Evolutionary conservation across 257 asterid species (phyloP).

Genomic region (Vinca minor): DNA sequence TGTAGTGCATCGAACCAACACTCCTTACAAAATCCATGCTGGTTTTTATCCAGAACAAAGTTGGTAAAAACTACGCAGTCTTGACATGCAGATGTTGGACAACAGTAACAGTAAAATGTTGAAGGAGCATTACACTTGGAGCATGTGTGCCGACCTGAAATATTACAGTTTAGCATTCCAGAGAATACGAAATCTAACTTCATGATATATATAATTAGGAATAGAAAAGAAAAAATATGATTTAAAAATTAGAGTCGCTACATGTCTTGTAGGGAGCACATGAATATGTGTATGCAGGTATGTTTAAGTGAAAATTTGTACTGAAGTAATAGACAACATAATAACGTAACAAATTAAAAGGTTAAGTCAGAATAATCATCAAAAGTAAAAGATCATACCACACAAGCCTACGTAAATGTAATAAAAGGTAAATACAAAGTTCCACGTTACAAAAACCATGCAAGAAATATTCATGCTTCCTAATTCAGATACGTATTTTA

Average conservation of each 20-base stretch:
- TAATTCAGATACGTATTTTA: not conserved
- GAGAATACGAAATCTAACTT: not conserved
- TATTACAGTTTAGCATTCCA: not conserved
- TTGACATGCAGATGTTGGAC: constrained; percentile 47
- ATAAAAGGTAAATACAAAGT: not conserved
- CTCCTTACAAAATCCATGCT: constrained; percentile 51
- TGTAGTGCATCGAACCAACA: constrained; percentile 46
- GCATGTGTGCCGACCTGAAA: constrained; percentile 74
- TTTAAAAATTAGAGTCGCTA: not conserved
- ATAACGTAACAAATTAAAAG: not conserved
- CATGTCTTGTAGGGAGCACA: not conserved
- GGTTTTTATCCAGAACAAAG: constrained; percentile 38
- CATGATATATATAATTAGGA: not conserved
- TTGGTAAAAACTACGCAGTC: constrained; percentile 30
- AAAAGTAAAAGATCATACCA: not conserved
- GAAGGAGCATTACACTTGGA: constrained; percentile 29
- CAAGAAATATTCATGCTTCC: not conserved
- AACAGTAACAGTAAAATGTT: constrained; percentile 47
- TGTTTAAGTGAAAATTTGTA: not conserved
- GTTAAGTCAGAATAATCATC: not conserved
- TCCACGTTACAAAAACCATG: not conserved
- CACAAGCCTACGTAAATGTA: not conserved
- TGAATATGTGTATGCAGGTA: not conserved
- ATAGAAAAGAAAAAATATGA: not conserved
- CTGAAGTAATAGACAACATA: not conserved